Percentiles rank a stretch among this genome's conserved stretches.
These are phyloP conservation scores for Verticillium zaregamsianum DNA, from an alignment of 2,329 filamentous ascomycete species.

Conservation along the genomic window DNA sequence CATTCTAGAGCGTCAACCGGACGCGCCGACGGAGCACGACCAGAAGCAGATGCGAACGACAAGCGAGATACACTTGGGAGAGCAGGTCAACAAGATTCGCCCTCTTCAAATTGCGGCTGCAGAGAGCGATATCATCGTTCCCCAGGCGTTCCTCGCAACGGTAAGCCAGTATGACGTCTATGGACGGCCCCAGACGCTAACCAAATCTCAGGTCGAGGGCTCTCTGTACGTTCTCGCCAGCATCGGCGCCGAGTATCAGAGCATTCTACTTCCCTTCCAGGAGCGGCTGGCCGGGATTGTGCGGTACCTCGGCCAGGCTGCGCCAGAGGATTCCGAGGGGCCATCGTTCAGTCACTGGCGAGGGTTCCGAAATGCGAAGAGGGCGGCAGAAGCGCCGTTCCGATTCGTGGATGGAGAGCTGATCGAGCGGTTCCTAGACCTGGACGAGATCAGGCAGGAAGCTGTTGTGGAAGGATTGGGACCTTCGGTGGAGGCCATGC, in stretches of 20 bases:
- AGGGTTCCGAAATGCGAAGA: constrained; percentile 71
- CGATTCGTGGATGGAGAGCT: constrained; percentile 92
- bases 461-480: constrained; percentile 51
- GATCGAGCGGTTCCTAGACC: constrained; percentile 77
- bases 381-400: constrained; percentile 70
- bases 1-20: constrained; percentile 68
- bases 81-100: constrained; percentile 88
- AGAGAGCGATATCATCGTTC: constrained; percentile 65
- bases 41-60: constrained; percentile 65
- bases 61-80: constrained; percentile 80
- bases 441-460: constrained; percentile 54
- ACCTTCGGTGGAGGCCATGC: constrained; percentile 58
- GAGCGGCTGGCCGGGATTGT: constrained; percentile 62
- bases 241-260: constrained; percentile 67
- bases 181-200: constrained; percentile 13
- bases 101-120: constrained; percentile 64
- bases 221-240: constrained; percentile 85
- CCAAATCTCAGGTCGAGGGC: constrained; percentile 67
- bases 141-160: constrained; percentile 83
- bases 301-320: constrained; percentile 57
- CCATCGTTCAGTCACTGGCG: constrained; percentile 67
- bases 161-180: constrained; percentile 45
- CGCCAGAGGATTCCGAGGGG: background rate
- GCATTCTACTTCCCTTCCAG: constrained; percentile 81
- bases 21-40: constrained; percentile 73